Evolutionary conservation across 2,329 filamentous ascomycete species (phyloP).

Genomic region (Penicillium italicum): DNA sequence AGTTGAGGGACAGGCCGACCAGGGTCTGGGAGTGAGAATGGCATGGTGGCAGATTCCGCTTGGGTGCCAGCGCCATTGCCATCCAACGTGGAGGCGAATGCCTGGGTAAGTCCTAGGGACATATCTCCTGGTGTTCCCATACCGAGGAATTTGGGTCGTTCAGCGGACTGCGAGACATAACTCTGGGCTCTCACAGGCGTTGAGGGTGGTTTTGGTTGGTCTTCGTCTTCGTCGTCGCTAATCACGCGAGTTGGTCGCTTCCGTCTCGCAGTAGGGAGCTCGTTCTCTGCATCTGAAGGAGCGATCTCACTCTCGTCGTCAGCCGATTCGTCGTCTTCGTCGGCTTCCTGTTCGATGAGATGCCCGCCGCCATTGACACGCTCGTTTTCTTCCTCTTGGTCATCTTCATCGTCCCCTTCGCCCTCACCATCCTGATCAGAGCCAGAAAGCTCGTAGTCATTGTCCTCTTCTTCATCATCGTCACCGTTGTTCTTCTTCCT

Average conservation of each 20-base stretch:
- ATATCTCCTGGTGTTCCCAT: constrained; percentile 50
- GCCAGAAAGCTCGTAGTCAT: constrained; percentile 46
- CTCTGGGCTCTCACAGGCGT: constrained; percentile 34
- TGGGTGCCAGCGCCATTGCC: constrained; percentile 48
- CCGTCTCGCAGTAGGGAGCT: constrained; percentile 49
- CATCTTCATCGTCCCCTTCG: constrained; percentile 36
- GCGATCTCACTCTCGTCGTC: constrained; percentile 25
- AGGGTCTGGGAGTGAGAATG: constrained; percentile 48
- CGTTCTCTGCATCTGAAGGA: constrained; percentile 43
- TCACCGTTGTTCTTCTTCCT: constrained; percentile 62
- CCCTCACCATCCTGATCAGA: constrained; percentile 44
- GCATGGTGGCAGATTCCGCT: constrained; percentile 51
- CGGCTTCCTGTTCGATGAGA: constrained; percentile 33
- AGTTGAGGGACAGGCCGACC: constrained; percentile 57
- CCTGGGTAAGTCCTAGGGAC: constrained; percentile 74
- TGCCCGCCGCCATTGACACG: constrained; percentile 15
- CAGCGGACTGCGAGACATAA: constrained; percentile 28
- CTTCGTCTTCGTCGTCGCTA: constrained; percentile 63
- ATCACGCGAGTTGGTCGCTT: constrained; percentile 56
- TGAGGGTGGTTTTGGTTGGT: constrained; percentile 37
- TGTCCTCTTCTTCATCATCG: constrained; percentile 54
- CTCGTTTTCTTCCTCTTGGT: constrained; percentile 26
- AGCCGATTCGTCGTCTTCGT: constrained; percentile 44
- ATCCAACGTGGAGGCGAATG: constrained; percentile 86
- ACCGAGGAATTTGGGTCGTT: constrained; percentile 62